Conservation (phyloP, 1,284 basidiomycete genomes). For the Moniliophthora roreri region DNA sequence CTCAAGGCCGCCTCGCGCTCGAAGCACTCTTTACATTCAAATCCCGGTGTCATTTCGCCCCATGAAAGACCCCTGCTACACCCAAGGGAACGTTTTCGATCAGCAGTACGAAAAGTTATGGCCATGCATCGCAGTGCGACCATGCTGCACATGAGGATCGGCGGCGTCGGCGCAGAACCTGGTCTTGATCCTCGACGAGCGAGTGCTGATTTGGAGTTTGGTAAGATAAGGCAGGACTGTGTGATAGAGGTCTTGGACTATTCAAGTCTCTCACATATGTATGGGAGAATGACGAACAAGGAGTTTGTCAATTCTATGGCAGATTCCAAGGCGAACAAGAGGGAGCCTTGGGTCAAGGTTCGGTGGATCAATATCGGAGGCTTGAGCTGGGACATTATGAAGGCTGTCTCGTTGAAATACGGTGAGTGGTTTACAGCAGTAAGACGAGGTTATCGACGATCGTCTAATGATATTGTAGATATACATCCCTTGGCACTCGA, state of each 20-base stretch:
- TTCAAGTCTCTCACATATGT: slow-evolving; percentile 46
- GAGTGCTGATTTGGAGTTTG: slow-evolving; percentile 46
- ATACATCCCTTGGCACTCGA: slow-evolving; percentile 71
- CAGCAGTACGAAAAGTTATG: slow-evolving; percentile 47
- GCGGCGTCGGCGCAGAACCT: slow-evolving; percentile 57
- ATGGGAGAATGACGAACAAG: slow-evolving; percentile 55
- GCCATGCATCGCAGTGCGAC: slow-evolving; percentile 43
- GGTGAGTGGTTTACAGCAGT: slow-evolving; percentile 34
- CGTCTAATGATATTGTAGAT: slow-evolving; percentile 35
- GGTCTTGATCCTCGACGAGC: slow-evolving; percentile 56
- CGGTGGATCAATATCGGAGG: slow-evolving; percentile 74
- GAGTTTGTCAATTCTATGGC: slow-evolving; percentile 51
- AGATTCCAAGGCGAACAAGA: slow-evolving; percentile 35
- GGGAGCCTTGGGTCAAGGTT: slow-evolving; percentile 55
- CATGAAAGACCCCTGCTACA: slow-evolving; percentile 10
- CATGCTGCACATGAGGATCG: slow-evolving; percentile 24
- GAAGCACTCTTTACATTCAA: slow-evolving; percentile 1
- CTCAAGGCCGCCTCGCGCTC: too few relatives aligned
- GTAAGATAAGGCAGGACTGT: slow-evolving; percentile 57
- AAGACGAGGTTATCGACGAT: neutral
- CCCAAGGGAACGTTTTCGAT: slow-evolving; percentile 41
- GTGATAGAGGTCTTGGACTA: slow-evolving; percentile 65
- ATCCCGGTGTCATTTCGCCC: slow-evolving; percentile 1
- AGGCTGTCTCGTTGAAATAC: slow-evolving; percentile 60
- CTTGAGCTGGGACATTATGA: slow-evolving; percentile 70